Percentiles rank a stretch among this genome's conserved stretches.
These are phyloP conservation scores for Lachancea quebecensis DNA, from an alignment of 805 yeast species.

Conservation along the genomic window DNA sequence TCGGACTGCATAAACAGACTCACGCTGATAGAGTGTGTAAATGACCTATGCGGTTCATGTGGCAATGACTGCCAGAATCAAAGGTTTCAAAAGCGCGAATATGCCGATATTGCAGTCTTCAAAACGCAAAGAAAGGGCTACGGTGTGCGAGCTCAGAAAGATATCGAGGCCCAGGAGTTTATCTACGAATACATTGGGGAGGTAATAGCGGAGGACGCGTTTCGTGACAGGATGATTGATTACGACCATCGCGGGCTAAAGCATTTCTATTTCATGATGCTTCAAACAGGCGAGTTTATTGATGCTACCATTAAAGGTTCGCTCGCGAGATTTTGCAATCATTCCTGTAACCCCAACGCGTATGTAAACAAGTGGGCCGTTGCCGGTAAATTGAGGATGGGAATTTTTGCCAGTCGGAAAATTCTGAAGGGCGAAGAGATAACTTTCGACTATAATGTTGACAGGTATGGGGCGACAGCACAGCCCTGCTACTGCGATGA, in stretches of 20 bases:
- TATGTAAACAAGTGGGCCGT: conserved; percentile 97
- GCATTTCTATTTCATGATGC: conserved; percentile 95
- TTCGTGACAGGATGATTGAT: conserved; percentile 62
- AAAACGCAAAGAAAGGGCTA: conserved; percentile 81
- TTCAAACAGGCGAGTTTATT: conserved; percentile 84
- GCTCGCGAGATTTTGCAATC: conserved; percentile 87
- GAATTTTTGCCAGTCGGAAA: conserved; percentile 77
- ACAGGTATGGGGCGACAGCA: conserved; percentile 89
- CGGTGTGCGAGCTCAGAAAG: conserved; percentile 69
- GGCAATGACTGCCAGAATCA: conserved; percentile 80
- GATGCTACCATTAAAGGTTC: conserved; percentile 91
- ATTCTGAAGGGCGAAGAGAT: conserved; percentile 73
- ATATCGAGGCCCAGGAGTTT: conserved; percentile 57
- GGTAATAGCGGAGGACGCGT: conserved; percentile 75
- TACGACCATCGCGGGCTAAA: conserved; percentile 63
- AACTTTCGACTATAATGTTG: conserved; percentile 80
- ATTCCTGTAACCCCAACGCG: conserved; percentile 92
- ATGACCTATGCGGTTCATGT: conserved; percentile 56
- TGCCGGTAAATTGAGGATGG: conserved; percentile 85
- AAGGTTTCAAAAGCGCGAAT: conserved; percentile 71
- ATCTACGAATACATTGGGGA: conserved; percentile 93
- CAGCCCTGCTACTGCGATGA: conserved; percentile 95
- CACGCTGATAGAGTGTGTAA: conserved; percentile 86
- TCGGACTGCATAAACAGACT: conserved; percentile 88
- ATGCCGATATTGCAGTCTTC: conserved; percentile 74